Percentiles rank a stretch among this genome's conserved stretches.
Evolutionary conservation across 768 basidiomycete genomes (phyloP).

Genomic region (Rickenella mellea): DNA sequence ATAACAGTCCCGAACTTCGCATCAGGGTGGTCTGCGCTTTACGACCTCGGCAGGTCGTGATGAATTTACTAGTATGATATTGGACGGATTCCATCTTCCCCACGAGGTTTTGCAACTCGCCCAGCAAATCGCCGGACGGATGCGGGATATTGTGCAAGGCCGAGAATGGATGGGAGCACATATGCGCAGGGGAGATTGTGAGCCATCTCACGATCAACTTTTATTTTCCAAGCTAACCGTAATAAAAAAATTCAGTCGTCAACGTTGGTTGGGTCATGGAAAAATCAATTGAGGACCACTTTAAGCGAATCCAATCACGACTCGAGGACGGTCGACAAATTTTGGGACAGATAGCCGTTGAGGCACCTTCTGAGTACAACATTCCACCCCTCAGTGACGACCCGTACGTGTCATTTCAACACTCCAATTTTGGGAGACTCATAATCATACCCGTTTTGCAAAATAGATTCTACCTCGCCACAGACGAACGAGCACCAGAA

Average conservation of each 20-base stretch:
- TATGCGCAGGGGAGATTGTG: constrained; percentile 36
- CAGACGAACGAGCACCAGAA: constrained; percentile 15
- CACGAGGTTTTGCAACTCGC: constrained; percentile 21
- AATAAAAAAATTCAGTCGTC: constrained; percentile 20
- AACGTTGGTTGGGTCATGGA: constrained; percentile 29
- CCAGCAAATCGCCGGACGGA: constrained; percentile 20
- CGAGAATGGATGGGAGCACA: constrained; percentile 33
- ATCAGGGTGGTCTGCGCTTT: constrained; percentile 23
- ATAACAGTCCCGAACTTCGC: not conserved
- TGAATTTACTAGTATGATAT: constrained; percentile 21
- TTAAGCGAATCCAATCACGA: constrained; percentile 22
- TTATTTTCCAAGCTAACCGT: too few relatives aligned
- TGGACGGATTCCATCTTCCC: constrained; percentile 20
- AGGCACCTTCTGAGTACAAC: too few relatives aligned
- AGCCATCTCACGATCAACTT: too few relatives aligned
- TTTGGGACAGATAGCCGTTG: too few relatives aligned
- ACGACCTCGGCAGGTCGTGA: constrained; percentile 21
- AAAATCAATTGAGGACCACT: constrained; percentile 22
- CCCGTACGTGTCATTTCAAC: too few relatives aligned
- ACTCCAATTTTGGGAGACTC: too few relatives aligned
- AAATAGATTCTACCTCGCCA: constrained; percentile 14
- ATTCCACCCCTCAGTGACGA: too few relatives aligned
- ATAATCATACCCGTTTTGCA: too few relatives aligned
- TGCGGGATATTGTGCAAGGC: too few relatives aligned
- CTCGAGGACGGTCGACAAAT: constrained; percentile 18